phyloP scores from a whole-genome alignment of 2,329 filamentous ascomycete species.

The Westerdykella sp. region DNA sequence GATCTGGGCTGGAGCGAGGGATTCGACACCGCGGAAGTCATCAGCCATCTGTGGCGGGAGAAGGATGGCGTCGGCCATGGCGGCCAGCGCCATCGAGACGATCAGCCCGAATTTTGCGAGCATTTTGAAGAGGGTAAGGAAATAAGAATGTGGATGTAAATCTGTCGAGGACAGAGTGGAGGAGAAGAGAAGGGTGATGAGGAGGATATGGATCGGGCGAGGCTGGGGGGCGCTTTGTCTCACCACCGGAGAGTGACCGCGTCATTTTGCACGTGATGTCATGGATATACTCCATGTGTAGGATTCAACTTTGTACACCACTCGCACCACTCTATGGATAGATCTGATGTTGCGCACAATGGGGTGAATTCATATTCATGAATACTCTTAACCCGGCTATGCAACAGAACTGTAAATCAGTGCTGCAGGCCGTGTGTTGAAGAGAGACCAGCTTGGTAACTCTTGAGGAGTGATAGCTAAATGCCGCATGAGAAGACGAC shows the following conservation, averaged over 20 bases:
- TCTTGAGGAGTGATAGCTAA: no score
- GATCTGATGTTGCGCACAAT: no score
- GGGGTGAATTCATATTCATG: no score
- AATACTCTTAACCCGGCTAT: no score
- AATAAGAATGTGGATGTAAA: background rate
- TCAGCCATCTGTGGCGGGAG: conserved; percentile 27
- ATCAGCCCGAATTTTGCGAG: conserved; percentile 26
- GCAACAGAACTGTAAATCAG: no score
- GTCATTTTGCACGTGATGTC: conserved; percentile 4
- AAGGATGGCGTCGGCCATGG: conserved; percentile 28
- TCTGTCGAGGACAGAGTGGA: background rate
- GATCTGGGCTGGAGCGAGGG: conserved; percentile 15
- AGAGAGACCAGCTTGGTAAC: no score
- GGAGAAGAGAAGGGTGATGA: conserved; percentile 10
- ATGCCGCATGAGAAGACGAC: no score
- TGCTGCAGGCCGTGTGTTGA: no score
- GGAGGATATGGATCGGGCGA: conserved; percentile 1
- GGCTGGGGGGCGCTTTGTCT: conserved; percentile 1
- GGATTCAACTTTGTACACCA: background rate
- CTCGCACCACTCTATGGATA: background rate
- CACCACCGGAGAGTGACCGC: conserved; percentile 4
- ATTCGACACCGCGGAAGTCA: conserved; percentile 23
- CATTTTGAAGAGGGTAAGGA: conserved; percentile 20
- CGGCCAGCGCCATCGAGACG: conserved; percentile 33
- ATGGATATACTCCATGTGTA: background rate